Conservation (phyloP, 176 grass and related monocot species). For the Alloteropsis semialata region DNA sequence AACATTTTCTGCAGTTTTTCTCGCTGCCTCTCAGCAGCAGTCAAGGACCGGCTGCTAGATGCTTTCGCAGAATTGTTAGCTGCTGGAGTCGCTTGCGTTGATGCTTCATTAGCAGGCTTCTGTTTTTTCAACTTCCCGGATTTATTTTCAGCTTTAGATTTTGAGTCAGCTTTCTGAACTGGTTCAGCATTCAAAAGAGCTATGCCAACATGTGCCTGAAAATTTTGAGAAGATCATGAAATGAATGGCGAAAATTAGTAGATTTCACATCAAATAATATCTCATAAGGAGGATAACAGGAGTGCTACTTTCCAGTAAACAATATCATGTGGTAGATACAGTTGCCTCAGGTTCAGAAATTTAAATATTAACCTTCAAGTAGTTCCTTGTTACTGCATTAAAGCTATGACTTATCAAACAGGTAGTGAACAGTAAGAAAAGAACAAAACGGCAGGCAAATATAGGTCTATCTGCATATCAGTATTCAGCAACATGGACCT, state of each 20-base stretch:
- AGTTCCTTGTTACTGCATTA: not conserved
- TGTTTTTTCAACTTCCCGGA: conserved; percentile 66
- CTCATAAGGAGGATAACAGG: not conserved
- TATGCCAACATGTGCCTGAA: conserved; percentile 89
- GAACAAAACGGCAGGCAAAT: conserved; percentile 17
- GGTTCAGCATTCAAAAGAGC: conserved; percentile 91
- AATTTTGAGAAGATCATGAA: conserved; percentile 15
- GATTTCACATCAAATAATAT: conserved; percentile 6
- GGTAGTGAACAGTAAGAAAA: not conserved
- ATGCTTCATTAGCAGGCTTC: conserved; percentile 52
- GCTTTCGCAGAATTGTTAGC: conserved; percentile 45
- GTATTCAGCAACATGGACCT: not conserved
- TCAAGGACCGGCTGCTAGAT: conserved; percentile 51
- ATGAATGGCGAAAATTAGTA: conserved; percentile 1
- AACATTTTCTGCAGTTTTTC: conserved; percentile 93
- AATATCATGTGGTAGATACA: not conserved
- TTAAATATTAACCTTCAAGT: not conserved
- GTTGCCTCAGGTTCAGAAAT: conserved; percentile 9
- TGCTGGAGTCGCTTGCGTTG: conserved; percentile 34
- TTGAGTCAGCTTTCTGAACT: conserved; percentile 54
- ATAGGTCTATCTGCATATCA: conserved; percentile 1
- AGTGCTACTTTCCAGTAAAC: not conserved
- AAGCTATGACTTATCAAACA: not conserved
- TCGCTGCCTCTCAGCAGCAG: conserved; percentile 76
- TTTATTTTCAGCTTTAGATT: conserved; percentile 80